A percentile compares a stretch with the other conserved stretches of the same genome.
These are phyloP conservation scores for Cladosporium sp. DNA, from an alignment of 2,329 filamentous ascomycete genomes.

Conservation along the genomic window DNA sequence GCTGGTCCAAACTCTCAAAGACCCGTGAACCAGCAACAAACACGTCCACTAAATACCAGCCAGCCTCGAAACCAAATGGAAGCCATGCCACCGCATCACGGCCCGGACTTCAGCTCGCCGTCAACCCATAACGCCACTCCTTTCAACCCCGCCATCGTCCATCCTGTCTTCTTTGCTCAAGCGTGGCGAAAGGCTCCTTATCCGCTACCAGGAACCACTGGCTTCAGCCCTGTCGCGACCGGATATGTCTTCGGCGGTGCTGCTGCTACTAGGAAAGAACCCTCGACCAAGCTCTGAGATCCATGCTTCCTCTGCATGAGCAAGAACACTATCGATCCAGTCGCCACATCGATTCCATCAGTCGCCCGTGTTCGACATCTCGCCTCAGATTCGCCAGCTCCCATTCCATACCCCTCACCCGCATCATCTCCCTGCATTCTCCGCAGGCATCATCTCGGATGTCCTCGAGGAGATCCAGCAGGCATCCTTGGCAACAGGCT, in stretches of 20 bases:
- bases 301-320: neutral
- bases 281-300: constrained; percentile 31
- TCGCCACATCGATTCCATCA: neutral
- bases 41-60: constrained; percentile 26
- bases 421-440: neutral
- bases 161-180: constrained; percentile 77
- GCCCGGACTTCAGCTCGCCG: constrained; percentile 9
- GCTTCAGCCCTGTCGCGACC: constrained; percentile 47
- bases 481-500: neutral
- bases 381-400: neutral
- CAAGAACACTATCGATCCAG: neutral
- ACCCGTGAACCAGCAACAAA: constrained; percentile 16
- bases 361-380: neutral
- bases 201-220: constrained; percentile 42
- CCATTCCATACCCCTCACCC: neutral
- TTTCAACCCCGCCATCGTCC: constrained; percentile 62
- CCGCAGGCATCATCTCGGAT: neutral
- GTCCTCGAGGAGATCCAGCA: neutral
- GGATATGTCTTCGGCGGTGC: constrained; percentile 44
- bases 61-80: constrained; percentile 48
- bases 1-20: neutral
- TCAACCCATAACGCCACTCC: constrained; percentile 20
- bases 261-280: constrained; percentile 19
- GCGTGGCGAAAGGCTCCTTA: constrained; percentile 60
- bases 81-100: constrained; percentile 47